Conservation (phyloP, 2,329 filamentous ascomycete genomes). For the Didymellaceae sp. region DNA sequence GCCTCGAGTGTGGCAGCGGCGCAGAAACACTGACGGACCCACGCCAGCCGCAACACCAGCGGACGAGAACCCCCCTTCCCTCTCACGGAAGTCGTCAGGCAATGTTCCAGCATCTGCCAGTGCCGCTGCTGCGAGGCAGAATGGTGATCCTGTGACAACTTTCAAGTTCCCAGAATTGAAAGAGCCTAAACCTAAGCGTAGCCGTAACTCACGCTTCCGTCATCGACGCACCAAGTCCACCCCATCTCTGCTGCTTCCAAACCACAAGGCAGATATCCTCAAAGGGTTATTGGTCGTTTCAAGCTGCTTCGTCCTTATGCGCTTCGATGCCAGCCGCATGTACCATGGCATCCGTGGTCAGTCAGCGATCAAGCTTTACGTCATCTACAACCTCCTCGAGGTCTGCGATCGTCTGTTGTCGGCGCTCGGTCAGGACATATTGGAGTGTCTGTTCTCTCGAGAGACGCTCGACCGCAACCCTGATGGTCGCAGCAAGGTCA, state of each 20-base stretch:
- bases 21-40: slow-evolving; percentile 52
- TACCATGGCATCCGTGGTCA: slow-evolving; percentile 97
- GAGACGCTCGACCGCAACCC: slow-evolving; percentile 89
- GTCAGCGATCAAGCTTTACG: slow-evolving; percentile 96
- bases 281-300: slow-evolving; percentile 87
- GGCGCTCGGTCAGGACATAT: slow-evolving; percentile 91
- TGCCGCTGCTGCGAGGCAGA: slow-evolving; percentile 32
- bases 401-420: slow-evolving; percentile 88
- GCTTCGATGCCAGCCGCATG: slow-evolving; percentile 93
- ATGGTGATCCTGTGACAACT: slow-evolving; percentile 27
- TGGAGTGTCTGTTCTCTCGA: slow-evolving; percentile 92
- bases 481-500: slow-evolving; percentile 87
- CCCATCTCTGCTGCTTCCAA: slow-evolving; percentile 82
- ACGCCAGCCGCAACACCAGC: slow-evolving; percentile 36
- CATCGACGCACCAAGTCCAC: slow-evolving; percentile 82
- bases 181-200: slow-evolving; percentile 35
- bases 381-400: slow-evolving; percentile 98
- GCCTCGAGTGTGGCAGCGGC: slow-evolving; percentile 75
- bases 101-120: slow-evolving; percentile 19
- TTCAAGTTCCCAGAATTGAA: slow-evolving; percentile 40
- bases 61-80: slow-evolving; percentile 35
- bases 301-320: slow-evolving; percentile 85
- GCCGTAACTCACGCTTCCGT: slow-evolving; percentile 47
- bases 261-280: slow-evolving; percentile 93
- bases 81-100: slow-evolving; percentile 38